Base-by-base conservation (phyloP, 2,329 filamentous ascomycete genomes). In the Cephalotrichum gorgonifer region DNA sequence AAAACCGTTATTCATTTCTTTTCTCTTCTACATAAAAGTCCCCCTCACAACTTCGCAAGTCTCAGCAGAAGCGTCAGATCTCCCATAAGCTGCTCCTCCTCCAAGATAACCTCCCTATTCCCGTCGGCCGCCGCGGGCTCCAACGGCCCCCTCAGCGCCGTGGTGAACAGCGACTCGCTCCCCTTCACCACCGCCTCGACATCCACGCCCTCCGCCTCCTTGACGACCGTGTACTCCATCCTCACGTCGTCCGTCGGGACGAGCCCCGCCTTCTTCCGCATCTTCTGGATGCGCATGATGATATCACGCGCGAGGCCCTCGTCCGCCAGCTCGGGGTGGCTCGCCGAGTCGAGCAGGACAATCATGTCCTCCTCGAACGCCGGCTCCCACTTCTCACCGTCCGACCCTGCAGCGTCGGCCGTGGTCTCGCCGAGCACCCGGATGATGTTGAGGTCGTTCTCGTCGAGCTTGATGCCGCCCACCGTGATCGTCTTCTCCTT, bases 281-380 rank as follows among this genome's bases (percentile, higher is more conserved):
- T 74, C 56, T 87, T 80, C 69, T 98, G 93, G 22, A 98, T 86
- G 38, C 91, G 83, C 65, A 95, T 87, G 71, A 98, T 86, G 55
- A 98, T 85, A 67, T 97, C 93, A 58, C 93, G 79, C 2, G 87
- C 91, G 48, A 98, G 68, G 49, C 90, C 93, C 65, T 97, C 90
- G 55, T 90, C 81, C 43, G 85, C 86, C 31, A 98, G 74, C 61
- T 95, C 89, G 0, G 89, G 82, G 62, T 97, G 86, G 23, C 88
- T 72, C 51, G 83, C 82, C 2, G 81, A 79, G 61, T 95, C 88
- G n/a, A 98, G 74, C 55, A 98, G 88, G 52, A 86, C 91, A 58
- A 98, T 79, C 43, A 96, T 86, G 51, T 56, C 57, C 20, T 57
- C 54, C 15, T 51, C 53, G 41, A 58, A 58, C 4, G 52, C 50